Conservation (phyloP, 2,329 filamentous ascomycete genomes). For the Arthrobotrys sphaeroides region DNA sequence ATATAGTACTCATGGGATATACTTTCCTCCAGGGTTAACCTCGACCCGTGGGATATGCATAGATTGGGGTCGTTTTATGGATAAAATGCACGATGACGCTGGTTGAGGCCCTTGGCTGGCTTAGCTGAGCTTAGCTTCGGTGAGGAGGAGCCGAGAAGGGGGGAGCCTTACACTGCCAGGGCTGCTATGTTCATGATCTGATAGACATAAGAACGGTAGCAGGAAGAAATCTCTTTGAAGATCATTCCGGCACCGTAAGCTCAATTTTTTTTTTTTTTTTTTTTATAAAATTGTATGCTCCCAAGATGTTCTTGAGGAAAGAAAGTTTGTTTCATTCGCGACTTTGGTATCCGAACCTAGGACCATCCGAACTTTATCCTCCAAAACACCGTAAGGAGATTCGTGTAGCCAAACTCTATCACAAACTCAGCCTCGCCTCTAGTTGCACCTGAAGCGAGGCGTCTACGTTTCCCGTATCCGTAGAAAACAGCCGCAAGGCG, state of each 20-base stretch:
- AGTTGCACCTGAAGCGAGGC: conserved; percentile 16
- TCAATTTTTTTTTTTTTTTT: too few relatives aligned
- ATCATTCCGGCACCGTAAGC: not conserved
- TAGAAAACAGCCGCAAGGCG: not conserved
- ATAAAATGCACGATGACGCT: conserved; percentile 47
- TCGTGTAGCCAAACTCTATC: not conserved
- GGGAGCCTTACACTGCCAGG: not conserved
- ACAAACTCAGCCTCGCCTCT: not conserved
- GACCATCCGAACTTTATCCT: too few relatives aligned
- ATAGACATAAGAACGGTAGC: conserved; percentile 14
- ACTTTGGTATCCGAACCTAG: too few relatives aligned
- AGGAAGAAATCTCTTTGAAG: not conserved
- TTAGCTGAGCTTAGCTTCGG: conserved; percentile 8
- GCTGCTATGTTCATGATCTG: conserved; percentile 11
- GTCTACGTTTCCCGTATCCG: not conserved
- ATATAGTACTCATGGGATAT: conserved; percentile 4
- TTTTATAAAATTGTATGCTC: not conserved
- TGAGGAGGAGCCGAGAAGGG: not conserved
- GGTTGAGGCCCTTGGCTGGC: not conserved
- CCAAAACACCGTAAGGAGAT: too few relatives aligned
- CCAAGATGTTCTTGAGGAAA: not conserved
- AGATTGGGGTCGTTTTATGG: not conserved
- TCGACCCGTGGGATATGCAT: not conserved
- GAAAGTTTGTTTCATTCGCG: not conserved
- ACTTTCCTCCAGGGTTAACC: not conserved